phyloP scores from a whole-genome alignment of 768 basidiomycete species.

The Pleurotus ostreatus region DNA sequence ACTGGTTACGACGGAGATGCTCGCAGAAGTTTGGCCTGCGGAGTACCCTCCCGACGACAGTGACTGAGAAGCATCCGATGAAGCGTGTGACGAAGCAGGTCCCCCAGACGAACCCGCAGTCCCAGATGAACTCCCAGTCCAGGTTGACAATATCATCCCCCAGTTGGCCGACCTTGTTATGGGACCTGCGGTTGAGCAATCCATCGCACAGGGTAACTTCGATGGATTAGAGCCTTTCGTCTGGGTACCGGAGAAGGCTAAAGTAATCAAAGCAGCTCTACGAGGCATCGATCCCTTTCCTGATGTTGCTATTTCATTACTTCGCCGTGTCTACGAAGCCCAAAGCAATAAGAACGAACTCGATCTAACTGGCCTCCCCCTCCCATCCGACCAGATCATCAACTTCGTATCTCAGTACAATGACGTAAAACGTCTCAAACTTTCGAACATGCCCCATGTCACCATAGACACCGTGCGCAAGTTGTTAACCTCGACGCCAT shows the following conservation, averaged over 20 bases:
- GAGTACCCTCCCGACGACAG: background rate
- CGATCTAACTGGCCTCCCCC: constrained; percentile 21
- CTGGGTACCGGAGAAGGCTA: constrained; percentile 25
- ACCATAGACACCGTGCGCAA: constrained; percentile 17
- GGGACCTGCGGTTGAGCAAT: constrained; percentile 20
- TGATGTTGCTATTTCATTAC: constrained; percentile 20
- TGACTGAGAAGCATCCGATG: background rate
- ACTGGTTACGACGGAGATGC: constrained; percentile 1
- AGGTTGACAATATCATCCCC: constrained; percentile 13
- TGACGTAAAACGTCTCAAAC: constrained; percentile 17
- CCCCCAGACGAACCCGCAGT: background rate
- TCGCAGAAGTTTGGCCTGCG: constrained; percentile 5
- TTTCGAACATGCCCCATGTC: constrained; percentile 23
- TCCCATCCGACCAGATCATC: constrained; percentile 21
- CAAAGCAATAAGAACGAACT: constrained; percentile 3
- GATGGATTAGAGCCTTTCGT: constrained; percentile 21
- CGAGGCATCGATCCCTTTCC: constrained; percentile 19
- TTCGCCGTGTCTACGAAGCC: constrained; percentile 14
- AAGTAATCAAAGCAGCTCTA: constrained; percentile 15
- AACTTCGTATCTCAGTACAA: constrained; percentile 8
- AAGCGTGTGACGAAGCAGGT: background rate
- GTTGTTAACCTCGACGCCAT: constrained; percentile 17
- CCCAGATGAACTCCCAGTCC: background rate
- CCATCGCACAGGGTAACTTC: constrained; percentile 18
- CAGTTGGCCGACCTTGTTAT: constrained; percentile 23